Percentiles rank a stretch among this genome's conserved stretches.
Conservation (phyloP, 2,329 filamentous ascomycete species). For the Penicillium oxalicum region DNA sequence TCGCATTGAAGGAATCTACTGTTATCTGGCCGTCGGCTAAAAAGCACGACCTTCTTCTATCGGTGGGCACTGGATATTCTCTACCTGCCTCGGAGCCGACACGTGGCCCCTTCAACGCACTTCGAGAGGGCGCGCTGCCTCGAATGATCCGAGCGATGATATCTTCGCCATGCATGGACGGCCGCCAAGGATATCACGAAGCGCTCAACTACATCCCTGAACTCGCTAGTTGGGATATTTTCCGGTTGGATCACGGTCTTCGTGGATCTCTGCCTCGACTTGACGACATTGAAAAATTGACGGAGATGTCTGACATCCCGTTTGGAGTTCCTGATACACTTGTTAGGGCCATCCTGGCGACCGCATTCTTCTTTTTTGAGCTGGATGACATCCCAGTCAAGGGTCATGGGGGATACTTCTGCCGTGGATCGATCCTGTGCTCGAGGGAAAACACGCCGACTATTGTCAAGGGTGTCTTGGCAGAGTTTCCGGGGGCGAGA, state of each 20-base stretch:
- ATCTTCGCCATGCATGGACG: conserved; percentile 19
- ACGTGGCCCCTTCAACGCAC: background rate
- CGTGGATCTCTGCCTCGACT: conserved; percentile 3
- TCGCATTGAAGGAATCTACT: conserved; percentile 14
- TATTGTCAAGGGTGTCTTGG: background rate
- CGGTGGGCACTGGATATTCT: conserved; percentile 15
- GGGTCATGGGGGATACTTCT: conserved; percentile 8
- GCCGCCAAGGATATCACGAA: conserved; percentile 11
- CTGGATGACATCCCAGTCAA: conserved; percentile 9
- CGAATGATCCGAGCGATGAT: conserved; percentile 15
- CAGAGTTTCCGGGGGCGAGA: background rate
- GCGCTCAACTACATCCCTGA: conserved; percentile 10
- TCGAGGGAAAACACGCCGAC: background rate
- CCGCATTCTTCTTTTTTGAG: conserved; percentile 17
- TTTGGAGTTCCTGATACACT: conserved; percentile 12
- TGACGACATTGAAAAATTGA: conserved; percentile 10
- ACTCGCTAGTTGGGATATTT: background rate
- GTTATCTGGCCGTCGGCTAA: conserved; percentile 16
- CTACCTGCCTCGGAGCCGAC: background rate
- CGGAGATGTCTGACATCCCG: conserved; percentile 3
- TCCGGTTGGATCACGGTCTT: conserved; percentile 6
- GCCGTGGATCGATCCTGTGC: conserved; percentile 18
- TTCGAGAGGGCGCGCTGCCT: conserved; percentile 6
- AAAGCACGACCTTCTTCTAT: conserved; percentile 16
- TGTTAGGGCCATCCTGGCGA: conserved; percentile 12